Percentiles rank a stretch among this genome's conserved stretches.
These are phyloP conservation scores for Trichoderma virens DNA, from an alignment of 495 filamentous ascomycete genomes.

Conservation along the genomic window DNA sequence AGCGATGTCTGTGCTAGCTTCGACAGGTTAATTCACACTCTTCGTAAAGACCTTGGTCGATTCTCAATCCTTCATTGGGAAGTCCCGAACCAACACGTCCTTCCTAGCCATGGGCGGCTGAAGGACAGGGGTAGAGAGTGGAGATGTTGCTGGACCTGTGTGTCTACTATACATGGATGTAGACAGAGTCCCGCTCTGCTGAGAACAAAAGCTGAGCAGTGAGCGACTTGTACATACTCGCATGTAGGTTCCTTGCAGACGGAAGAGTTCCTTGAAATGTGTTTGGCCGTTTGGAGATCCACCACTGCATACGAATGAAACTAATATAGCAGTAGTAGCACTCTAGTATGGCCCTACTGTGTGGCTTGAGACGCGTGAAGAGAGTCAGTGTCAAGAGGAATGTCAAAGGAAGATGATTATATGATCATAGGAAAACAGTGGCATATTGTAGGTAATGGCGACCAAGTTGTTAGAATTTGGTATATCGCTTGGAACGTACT, in stretches of 20 bases:
- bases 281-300: too few species aligned
- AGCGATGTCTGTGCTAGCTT: background rate
- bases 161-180: background rate
- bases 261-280: background rate
- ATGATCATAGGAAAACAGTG: background rate
- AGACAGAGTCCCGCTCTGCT: background rate
- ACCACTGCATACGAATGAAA: too few species aligned
- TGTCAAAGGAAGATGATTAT: background rate
- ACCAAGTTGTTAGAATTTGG: too few species aligned
- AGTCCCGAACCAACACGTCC: background rate
- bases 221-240: background rate
- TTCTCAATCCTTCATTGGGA: too few species aligned
- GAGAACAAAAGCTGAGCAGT: background rate
- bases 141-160: background rate
- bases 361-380: too few species aligned
- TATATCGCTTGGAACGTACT: too few species aligned
- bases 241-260: background rate
- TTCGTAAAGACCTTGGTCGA: too few species aligned
- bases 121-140: too few species aligned
- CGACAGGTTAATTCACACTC: background rate
- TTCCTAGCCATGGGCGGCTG: background rate
- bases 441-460: background rate
- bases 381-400: background rate
- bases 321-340: too few species aligned
- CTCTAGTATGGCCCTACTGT: too few species aligned